Evolutionary conservation across 805 yeast species (phyloP).

Genomic region (Blastobotrys chiropterorum): DNA sequence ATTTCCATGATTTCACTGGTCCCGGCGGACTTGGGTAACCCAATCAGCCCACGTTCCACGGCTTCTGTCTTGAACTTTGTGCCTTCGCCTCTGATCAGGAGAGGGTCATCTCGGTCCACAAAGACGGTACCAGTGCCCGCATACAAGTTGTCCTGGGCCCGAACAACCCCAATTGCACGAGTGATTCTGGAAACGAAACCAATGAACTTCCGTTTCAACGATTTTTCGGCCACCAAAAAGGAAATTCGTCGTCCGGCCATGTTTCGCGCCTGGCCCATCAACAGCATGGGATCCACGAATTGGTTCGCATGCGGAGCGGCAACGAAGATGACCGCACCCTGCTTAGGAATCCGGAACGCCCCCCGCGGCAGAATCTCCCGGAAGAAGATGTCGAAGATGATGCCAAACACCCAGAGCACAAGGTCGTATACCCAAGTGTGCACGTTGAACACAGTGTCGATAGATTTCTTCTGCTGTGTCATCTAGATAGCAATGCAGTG

Average conservation of each 20-base stretch:
- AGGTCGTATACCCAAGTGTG: slow-evolving; percentile 30
- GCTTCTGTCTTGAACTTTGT: slow-evolving; percentile 66
- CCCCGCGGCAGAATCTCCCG: slow-evolving; percentile 87
- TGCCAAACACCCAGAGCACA: slow-evolving; percentile 30
- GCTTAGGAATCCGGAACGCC: slow-evolving; percentile 60
- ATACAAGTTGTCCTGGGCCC: slow-evolving; percentile 82
- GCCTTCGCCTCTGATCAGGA: slow-evolving; percentile 53
- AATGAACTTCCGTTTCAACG: slow-evolving; percentile 58
- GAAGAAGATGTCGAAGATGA: slow-evolving; percentile 64
- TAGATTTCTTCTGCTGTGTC: neutral
- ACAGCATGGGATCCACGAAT: slow-evolving; percentile 76
- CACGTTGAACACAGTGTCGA: slow-evolving; percentile 3
- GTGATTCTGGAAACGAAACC: slow-evolving; percentile 73
- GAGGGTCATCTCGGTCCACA: slow-evolving; percentile 49
- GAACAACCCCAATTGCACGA: slow-evolving; percentile 80
- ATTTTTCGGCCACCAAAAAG: slow-evolving; percentile 79
- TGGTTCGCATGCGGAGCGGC: slow-evolving; percentile 99
- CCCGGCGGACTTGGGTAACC: slow-evolving; percentile 74
- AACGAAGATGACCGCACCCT: slow-evolving; percentile 85
- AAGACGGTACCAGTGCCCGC: slow-evolving; percentile 61
- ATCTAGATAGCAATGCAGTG: no score
- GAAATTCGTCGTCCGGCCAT: slow-evolving; percentile 64
- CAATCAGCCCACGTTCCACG: slow-evolving; percentile 58
- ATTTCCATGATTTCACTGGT: slow-evolving; percentile 64
- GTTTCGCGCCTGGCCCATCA: slow-evolving; percentile 72